Base-by-base conservation (phyloP, 1,284 basidiomycete genomes). In the Ustilago sp. region DNA sequence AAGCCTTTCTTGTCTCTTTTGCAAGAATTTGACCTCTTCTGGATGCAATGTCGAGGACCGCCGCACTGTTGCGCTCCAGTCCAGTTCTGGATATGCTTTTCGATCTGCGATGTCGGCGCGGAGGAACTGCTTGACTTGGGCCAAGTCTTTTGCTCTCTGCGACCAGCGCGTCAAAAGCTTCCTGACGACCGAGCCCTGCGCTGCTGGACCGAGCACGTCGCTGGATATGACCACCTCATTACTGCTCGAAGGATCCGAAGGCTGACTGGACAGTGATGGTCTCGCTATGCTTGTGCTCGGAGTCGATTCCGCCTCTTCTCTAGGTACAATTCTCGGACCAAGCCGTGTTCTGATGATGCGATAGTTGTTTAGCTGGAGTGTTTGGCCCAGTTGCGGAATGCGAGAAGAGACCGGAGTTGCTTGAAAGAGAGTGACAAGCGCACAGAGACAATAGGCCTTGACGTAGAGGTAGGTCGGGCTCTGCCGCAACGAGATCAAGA, bases 391-490 rank as follows among this genome's bases (percentile, higher is more conserved):
- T 39, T 68, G 61, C 4, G 71, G 71, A 35, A 85, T 73, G 8
- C 80, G 76, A 48, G 77, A 80, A 3, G 83, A 80, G 6, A 84
- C 66, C 0, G 83, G 83, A 9, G 77, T 70, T 8, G 81, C 78
- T 19, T 80, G 75, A 32, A 83, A 84, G 28, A 84, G 67, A 7
- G 83, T 80, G 31, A 85, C 83, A 41, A 84, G 74, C 36, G 79
- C 65, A 62, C 77, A 79, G 23, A 85, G 73, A 34, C 78, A 64
- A 62, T 84, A 85, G 43, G 80, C 78, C 73, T 85, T 85, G 41
- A 83, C 32, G 63, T 83, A 84, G 43, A 85, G 77, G 38, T 84
- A 85, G 54, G 67, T 73, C 35, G 81, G 80, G 45, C 81, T 81
- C 63, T 77, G 70, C 4, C 82, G 79, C 28, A 84, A 47, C 23